Conservation (phyloP, 495 filamentous ascomycete species). For the Neurospora terricola region DNA sequence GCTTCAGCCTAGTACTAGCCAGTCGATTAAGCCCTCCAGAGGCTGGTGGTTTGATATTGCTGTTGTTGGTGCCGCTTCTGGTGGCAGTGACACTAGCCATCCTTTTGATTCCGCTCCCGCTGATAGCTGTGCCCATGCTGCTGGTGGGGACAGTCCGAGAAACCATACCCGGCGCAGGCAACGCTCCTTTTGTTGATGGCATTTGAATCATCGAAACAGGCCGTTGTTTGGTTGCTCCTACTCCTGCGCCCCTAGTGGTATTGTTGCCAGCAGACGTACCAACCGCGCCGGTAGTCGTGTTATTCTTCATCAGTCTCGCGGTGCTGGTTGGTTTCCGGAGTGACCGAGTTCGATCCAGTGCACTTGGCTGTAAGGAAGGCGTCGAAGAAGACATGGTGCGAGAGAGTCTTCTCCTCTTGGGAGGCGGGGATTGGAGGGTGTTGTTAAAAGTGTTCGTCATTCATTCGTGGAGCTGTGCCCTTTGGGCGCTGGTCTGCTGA, state of each 20-base stretch:
- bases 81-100: background rate
- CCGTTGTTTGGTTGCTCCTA: background rate
- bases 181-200: background rate
- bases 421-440: background rate
- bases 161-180: background rate
- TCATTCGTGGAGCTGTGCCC: background rate
- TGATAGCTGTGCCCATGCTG: background rate
- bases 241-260: background rate
- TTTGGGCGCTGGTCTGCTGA: background rate
- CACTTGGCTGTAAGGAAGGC: background rate
- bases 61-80: background rate
- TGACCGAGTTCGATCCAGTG: background rate
- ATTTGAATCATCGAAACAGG: background rate
- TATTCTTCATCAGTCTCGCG: background rate
- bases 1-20: background rate
- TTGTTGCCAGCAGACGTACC: background rate
- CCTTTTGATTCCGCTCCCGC: background rate
- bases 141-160: background rate
- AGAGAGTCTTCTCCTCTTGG: background rate
- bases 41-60: background rate
- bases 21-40: background rate
- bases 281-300: background rate
- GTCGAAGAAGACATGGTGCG: background rate
- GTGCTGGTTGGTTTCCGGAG: background rate
- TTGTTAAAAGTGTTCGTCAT: background rate